Conservation (phyloP, 2,329 filamentous ascomycete species). For the Scytalidium sp. region DNA sequence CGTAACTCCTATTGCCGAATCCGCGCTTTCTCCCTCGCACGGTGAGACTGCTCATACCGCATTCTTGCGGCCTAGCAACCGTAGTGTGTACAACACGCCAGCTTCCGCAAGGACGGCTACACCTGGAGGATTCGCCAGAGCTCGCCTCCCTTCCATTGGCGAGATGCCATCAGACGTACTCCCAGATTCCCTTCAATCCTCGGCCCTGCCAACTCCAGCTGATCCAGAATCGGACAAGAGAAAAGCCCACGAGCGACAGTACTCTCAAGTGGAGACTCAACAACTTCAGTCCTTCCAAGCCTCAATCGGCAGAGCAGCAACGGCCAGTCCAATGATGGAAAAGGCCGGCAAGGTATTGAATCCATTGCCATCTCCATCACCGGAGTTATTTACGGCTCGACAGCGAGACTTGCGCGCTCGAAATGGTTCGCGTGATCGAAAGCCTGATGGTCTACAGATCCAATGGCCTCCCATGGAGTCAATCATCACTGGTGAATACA, state of each 20-base stretch:
- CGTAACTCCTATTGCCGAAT: constrained; percentile 85
- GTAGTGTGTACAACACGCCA: constrained; percentile 67
- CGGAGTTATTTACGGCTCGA: constrained; percentile 58
- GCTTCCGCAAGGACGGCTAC: constrained; percentile 63
- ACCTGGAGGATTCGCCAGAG: constrained; percentile 57
- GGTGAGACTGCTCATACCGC: constrained; percentile 62
- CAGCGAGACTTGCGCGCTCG: constrained; percentile 59
- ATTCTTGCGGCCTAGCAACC: constrained; percentile 64
- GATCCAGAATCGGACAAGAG: constrained; percentile 47
- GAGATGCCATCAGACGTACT: constrained; percentile 58
- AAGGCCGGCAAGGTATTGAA: constrained; percentile 40
- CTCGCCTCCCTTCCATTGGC: constrained; percentile 74
- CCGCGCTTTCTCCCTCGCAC: constrained; percentile 68
- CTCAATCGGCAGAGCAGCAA: constrained; percentile 46
- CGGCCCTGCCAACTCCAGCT: constrained; percentile 36
- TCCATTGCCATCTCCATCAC: constrained; percentile 66
- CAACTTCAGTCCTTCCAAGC: constrained; percentile 33
- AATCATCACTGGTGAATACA: constrained; percentile 46
- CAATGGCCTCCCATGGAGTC: constrained; percentile 52
- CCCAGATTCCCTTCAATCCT: constrained; percentile 36
- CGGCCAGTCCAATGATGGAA: constrained; percentile 64
- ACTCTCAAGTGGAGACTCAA: constrained; percentile 29
- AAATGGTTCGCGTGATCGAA: constrained; percentile 74
- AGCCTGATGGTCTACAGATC: constrained; percentile 71
- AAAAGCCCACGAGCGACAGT: constrained; percentile 28